phyloP scores from a whole-genome alignment of 75 land plant species.

The Chamaecyparis obtusa region DNA sequence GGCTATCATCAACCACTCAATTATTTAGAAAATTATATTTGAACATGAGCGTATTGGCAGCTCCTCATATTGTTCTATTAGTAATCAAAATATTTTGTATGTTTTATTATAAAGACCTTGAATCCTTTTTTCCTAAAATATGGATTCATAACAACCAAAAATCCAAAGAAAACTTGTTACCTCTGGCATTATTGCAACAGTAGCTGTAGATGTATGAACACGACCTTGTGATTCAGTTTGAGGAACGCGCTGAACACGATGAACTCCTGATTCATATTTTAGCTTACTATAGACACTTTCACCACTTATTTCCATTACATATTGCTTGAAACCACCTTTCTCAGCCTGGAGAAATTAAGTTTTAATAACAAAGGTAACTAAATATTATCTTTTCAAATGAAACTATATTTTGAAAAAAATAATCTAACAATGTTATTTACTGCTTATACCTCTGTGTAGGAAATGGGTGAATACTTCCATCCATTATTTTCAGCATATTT shows the following conservation, averaged over 20 bases:
- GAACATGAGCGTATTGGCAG: too few relatives aligned
- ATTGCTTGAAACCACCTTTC: slow-evolving; percentile 93
- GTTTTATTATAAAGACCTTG: too few relatives aligned
- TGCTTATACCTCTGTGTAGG: slow-evolving; percentile 79
- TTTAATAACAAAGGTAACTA: not conserved
- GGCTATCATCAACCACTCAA: not conserved
- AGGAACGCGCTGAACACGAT: slow-evolving; percentile 98
- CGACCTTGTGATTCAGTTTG: slow-evolving; percentile 98
- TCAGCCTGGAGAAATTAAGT: slow-evolving; percentile 58
- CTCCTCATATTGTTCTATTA: too few relatives aligned
- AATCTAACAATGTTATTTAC: not conserved
- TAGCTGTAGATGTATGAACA: slow-evolving; percentile 98
- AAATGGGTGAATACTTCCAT: slow-evolving; percentile 70
- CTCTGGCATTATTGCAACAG: slow-evolving; percentile 99
- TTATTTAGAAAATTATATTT: not conserved
- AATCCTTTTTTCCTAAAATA: not conserved
- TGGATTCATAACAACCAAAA: not conserved
- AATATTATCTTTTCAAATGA: not conserved
- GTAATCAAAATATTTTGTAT: too few relatives aligned
- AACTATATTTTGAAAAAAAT: slow-evolving; percentile 7
- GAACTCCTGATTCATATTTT: slow-evolving; percentile 97
- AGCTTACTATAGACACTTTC: slow-evolving; percentile 93
- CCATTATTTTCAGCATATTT: slow-evolving; percentile 77
- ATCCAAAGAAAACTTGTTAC: slow-evolving; percentile 26
- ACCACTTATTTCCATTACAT: slow-evolving; percentile 94